Conservation (phyloP, 345 rosid species). For the Camelina neglecta region DNA sequence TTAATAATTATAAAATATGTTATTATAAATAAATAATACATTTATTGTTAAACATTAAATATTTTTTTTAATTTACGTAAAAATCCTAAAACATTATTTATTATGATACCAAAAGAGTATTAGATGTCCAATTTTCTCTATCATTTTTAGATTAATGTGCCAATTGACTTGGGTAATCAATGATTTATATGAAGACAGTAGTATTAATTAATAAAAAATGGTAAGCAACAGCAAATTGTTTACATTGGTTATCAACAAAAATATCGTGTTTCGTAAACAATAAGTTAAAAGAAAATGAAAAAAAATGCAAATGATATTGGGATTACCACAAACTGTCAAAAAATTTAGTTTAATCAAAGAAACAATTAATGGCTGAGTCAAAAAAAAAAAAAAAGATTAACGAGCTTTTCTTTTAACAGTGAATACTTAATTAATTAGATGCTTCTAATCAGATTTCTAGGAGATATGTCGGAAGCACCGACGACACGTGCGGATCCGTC, state of each 20-base stretch:
- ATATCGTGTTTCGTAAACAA: constrained; percentile 40
- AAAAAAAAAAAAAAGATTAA: constrained; percentile 20
- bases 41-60: too few relatives aligned
- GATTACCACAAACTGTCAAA: constrained; percentile 33
- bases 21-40: too few relatives aligned
- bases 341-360: constrained; percentile 23
- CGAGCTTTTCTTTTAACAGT: constrained; percentile 4
- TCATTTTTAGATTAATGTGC: too few relatives aligned
- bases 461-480: constrained; percentile 41
- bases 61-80: too few relatives aligned
- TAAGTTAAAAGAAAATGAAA: neutral
- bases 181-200: too few relatives aligned
- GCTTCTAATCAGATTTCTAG: constrained; percentile 52
- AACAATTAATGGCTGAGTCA: constrained; percentile 33
- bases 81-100: too few relatives aligned
- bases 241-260: constrained; percentile 38
- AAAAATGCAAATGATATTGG: constrained; percentile 32
- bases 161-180: too few relatives aligned
- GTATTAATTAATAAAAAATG: neutral
- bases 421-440: constrained; percentile 52
- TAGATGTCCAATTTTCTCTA: too few relatives aligned
- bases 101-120: too few relatives aligned
- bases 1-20: too few relatives aligned
- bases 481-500: constrained; percentile 47
- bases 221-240: constrained; percentile 39